A percentile compares a stretch with the other conserved stretches of the same genome.
phyloP scores from a whole-genome alignment of 805 yeast genomes.

The Tetrapisispora phaffii region DNA sequence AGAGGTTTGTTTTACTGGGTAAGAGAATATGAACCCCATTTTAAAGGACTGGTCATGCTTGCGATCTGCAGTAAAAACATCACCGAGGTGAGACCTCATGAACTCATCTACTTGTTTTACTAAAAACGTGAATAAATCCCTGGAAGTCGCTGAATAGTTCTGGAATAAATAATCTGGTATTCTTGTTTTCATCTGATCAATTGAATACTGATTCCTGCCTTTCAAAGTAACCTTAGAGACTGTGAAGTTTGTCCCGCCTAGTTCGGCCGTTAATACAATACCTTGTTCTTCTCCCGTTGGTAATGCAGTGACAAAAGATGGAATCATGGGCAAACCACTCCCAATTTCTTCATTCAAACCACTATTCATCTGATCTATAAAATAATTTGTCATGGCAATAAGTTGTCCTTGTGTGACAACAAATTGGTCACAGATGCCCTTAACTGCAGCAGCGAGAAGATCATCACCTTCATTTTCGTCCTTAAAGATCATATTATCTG shows the following conservation, averaged over 20 bases:
- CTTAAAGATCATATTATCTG: background rate
- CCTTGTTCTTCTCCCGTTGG: conserved; percentile 89
- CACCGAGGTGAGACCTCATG: conserved; percentile 54
- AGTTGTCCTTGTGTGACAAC: conserved; percentile 19
- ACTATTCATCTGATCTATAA: conserved; percentile 48
- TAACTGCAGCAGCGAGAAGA: conserved; percentile 20
- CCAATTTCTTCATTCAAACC: conserved; percentile 39
- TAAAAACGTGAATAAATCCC: conserved; percentile 60
- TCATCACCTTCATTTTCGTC: conserved; percentile 7
- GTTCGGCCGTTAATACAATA: conserved; percentile 76
- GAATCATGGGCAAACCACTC: conserved; percentile 75
- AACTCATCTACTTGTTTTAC: conserved; percentile 63
- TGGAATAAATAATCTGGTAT: conserved; percentile 71
- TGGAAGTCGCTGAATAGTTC: conserved; percentile 41
- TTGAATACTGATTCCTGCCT: conserved; percentile 66
- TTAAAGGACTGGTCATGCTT: conserved; percentile 34
- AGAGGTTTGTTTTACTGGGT: conserved; percentile 84
- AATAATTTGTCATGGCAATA: conserved; percentile 35
- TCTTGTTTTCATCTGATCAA: conserved; percentile 67
- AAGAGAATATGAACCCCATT: conserved; percentile 88
- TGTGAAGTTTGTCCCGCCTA: conserved; percentile 94
- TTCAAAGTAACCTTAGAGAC: conserved; percentile 76
- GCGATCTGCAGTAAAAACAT: conserved; percentile 25
- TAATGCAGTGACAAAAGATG: conserved; percentile 73
- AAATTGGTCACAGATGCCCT: conserved; percentile 22